These are phyloP conservation scores for Clarireedia monteithiana DNA, from an alignment of 2,329 filamentous ascomycete species.

Conservation along the genomic window DNA sequence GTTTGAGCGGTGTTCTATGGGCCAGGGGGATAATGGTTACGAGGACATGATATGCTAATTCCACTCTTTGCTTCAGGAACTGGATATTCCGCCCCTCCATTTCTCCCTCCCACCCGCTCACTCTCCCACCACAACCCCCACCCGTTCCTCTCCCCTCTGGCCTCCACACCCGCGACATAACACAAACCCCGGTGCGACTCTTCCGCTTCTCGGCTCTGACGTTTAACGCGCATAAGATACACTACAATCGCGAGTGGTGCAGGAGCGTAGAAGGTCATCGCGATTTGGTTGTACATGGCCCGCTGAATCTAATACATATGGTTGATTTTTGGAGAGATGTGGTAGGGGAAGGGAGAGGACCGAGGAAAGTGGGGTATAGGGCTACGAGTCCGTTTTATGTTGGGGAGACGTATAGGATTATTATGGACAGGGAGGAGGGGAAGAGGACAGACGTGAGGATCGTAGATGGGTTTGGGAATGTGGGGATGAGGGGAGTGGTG, in stretches of 20 bases:
- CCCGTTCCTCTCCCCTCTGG: slow-evolving; percentile 12
- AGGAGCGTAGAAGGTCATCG: slow-evolving; percentile 48
- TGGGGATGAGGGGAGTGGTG: slow-evolving; percentile 28
- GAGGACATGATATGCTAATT: background rate
- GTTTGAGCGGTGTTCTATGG: background rate
- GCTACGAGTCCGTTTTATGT: slow-evolving; percentile 43
- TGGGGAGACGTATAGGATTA: slow-evolving; percentile 38
- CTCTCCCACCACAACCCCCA: slow-evolving; percentile 16
- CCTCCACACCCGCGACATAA: slow-evolving; percentile 26
- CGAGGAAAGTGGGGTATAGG: slow-evolving; percentile 38
- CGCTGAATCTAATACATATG: slow-evolving; percentile 66
- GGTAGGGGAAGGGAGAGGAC: slow-evolving; percentile 16
- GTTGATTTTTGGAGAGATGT: slow-evolving; percentile 57
- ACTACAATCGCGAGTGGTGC: slow-evolving; percentile 57
- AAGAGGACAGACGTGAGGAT: slow-evolving; percentile 21
- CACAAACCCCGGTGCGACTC: slow-evolving; percentile 33
- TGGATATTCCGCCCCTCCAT: slow-evolving; percentile 28
- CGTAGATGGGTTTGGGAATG: slow-evolving; percentile 24
- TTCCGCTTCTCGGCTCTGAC: slow-evolving; percentile 81
- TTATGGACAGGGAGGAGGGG: slow-evolving; percentile 32
- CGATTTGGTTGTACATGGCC: slow-evolving; percentile 70
- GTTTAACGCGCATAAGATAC: slow-evolving; percentile 81
- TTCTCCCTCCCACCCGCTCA: slow-evolving; percentile 12
- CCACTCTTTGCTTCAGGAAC: slow-evolving; percentile 14
- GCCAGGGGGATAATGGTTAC: too few species aligned